Evolutionary conservation across 176 grass and related monocot genomes (phyloP), one percentile per base, ranked within the genome.

Genomic region (Stipa capillata): DNA sequence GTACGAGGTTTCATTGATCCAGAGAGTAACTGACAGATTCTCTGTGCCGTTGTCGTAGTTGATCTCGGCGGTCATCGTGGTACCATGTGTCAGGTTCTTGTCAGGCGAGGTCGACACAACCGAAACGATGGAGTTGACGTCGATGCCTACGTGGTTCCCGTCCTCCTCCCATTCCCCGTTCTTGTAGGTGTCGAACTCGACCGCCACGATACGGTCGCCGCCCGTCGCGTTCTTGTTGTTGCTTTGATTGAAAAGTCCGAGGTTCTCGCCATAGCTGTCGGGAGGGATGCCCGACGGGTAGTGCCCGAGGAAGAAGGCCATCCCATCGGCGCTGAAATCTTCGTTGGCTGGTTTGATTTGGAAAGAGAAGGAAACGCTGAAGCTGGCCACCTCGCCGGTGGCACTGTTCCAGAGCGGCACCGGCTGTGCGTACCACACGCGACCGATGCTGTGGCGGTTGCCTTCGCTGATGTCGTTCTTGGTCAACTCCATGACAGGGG

Each of bases 301-400:
- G 32, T 25, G 48, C 12, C 72, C 59, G 40, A 94, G 86, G 87
- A 89, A 91, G 86, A 94, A 94, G 41, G 92, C 68, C 68, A 91
- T 87, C 7, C 89, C 83, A 4, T 89, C 86, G 11, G 55, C 79
- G n/a, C 50, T 59, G 24, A 16, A 1, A 5, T 9, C 21, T 4
- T 20, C 0, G 14, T 37, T 20, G 8, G 16, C 52, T 1, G 74
- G 74, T 29, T 34, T 48, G 58, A 91, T 91, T 9, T 51, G 11
- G 79, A 91, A 89, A 59, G 83, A 69, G 50, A 89, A 89, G 53
- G 66, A 60, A 21, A 86, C 87, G 13, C 2, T 21, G 67, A 94
- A 94, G 60, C 83, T 84, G 40, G 88, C 54, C 18, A 91, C 21
- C 68, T 86, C 71, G 5, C 86, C 25, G 7, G 86, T 89, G 78